Base-by-base conservation (phyloP, 208 protist genomes). In the Angomonas ambiguus region DNA sequence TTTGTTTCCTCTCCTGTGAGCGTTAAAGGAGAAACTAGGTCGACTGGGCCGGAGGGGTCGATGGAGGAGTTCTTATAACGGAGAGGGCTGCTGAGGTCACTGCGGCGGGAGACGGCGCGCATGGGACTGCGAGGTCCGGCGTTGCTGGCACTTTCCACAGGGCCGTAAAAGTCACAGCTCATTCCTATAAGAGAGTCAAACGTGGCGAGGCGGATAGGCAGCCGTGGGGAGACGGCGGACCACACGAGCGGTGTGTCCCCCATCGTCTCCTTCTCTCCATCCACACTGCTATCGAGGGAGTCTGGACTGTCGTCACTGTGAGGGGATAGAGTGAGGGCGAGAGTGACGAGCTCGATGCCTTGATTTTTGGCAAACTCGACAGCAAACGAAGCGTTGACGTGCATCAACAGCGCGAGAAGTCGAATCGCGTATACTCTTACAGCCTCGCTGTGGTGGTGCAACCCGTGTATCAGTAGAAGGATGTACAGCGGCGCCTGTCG, bases 351-450 rank as follows among this genome's bases (percentile, higher is more conserved):
- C 6, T 55, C 5, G 6, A 49, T 93, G 20, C 83, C 86, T 51
- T 89, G 66, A 28, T 42, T 66, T 65, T 88, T 91, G 51, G 81
- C 20, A 77, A 96, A 88, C 62, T 51, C 45, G 66, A 84, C 63
- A 62, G 71, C 79, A 51, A 87, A 67, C 53, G 77, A 74, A 32
- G 69, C 72, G 48, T 83, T 87, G 22, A 80, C 72, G 51, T 89
- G 80, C 42, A 90, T 51, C 57, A 93, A 77, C n/a, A 96, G 74
- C 13, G 91, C 85, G 28, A 94, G 81, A 57, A 94, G 74, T 11
- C 86, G 85, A 22, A 96, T 75, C 10, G 91, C 66, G 38, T 85
- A 84, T 28, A 96, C 66, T 20, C 91, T 87, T 33, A 94, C 85
- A 22, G 72, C 62, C 80, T 96, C 91, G 62, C 76, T 88, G 45